These are phyloP conservation scores for Suillus subalutaceus DNA, from an alignment of 768 basidiomycete species.

Conservation along the genomic window DNA sequence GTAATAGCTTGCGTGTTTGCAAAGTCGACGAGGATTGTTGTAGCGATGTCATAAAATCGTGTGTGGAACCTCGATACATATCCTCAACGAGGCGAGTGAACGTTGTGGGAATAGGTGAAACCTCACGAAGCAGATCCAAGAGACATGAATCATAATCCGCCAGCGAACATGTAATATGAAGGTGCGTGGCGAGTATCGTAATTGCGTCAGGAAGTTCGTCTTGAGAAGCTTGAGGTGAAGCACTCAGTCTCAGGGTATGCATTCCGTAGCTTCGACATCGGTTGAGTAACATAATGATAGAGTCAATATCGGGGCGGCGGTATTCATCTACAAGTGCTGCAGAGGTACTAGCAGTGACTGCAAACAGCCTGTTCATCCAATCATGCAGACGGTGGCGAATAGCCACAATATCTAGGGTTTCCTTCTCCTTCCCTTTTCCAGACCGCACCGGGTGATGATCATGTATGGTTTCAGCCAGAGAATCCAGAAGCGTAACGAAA, in stretches of 20 bases:
- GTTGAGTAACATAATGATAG: conserved; percentile 29
- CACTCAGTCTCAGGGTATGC: conserved; percentile 17
- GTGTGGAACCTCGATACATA: conserved; percentile 23
- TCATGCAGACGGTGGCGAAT: conserved; percentile 21
- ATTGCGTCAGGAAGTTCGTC: conserved; percentile 30
- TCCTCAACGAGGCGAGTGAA: conserved; percentile 32
- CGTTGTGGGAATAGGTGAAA: conserved; percentile 32
- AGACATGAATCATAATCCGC: conserved; percentile 15
- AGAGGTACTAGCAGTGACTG: not conserved
- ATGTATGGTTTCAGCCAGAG: conserved; percentile 26
- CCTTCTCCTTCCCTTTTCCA: conserved; percentile 7
- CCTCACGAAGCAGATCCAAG: conserved; percentile 28
- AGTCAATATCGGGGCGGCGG: conserved; percentile 11
- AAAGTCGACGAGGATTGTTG: conserved; percentile 34
- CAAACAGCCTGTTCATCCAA: conserved; percentile 28
- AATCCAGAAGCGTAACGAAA: conserved; percentile 34
- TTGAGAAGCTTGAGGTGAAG: conserved; percentile 2
- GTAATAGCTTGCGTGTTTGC: conserved; percentile 36
- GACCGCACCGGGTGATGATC: not conserved
- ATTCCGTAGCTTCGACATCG: conserved; percentile 24
- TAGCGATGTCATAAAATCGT: conserved; percentile 28
- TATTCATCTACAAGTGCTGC: not conserved
- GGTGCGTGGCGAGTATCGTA: conserved; percentile 23
- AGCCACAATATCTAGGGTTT: conserved; percentile 6
- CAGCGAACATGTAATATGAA: conserved; percentile 19